A percentile compares a stretch with the other conserved stretches of the same genome.
These are phyloP conservation scores for Thelonectria blattea DNA, from an alignment of 2,329 filamentous ascomycete species.

Conservation along the genomic window DNA sequence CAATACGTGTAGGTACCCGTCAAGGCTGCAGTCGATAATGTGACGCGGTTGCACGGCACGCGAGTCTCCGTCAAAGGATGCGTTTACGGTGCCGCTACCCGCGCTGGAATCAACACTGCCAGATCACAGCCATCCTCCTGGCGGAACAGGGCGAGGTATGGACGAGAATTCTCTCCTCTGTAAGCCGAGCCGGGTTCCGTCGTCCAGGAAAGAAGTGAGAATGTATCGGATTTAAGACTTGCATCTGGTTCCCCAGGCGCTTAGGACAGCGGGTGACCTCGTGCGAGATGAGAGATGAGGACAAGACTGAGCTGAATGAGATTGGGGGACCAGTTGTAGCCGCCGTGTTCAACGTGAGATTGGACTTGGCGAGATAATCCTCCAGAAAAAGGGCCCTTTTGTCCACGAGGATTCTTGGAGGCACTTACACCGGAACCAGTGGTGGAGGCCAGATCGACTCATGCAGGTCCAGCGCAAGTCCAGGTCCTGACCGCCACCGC, in stretches of 20 bases:
- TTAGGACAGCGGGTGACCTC: background rate
- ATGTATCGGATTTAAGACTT: background rate
- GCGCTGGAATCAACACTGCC: background rate
- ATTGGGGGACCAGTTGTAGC: background rate
- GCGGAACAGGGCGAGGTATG: background rate
- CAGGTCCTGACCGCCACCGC: slow-evolving; percentile 10
- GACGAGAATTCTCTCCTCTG: background rate
- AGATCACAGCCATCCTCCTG: background rate
- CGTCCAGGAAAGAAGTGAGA: background rate
- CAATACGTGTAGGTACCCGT: background rate
- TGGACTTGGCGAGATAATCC: too few relatives aligned
- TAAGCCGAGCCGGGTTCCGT: background rate
- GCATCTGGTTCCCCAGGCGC: background rate
- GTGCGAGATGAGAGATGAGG: background rate
- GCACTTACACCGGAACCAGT: background rate
- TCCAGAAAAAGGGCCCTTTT: background rate
- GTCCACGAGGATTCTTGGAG: background rate
- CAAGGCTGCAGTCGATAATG: background rate
- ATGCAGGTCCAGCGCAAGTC: background rate
- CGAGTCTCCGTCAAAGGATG: slow-evolving; percentile 1
- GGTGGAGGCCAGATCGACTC: background rate
- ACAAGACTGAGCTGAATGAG: background rate
- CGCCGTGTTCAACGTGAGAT: background rate
- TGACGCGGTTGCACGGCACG: slow-evolving; percentile 10
- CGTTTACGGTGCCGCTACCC: background rate